Evolutionary conservation across 306 rosid species (phyloP), one percentile per base, ranked within the genome.

Genomic region (Pueraria montana): DNA sequence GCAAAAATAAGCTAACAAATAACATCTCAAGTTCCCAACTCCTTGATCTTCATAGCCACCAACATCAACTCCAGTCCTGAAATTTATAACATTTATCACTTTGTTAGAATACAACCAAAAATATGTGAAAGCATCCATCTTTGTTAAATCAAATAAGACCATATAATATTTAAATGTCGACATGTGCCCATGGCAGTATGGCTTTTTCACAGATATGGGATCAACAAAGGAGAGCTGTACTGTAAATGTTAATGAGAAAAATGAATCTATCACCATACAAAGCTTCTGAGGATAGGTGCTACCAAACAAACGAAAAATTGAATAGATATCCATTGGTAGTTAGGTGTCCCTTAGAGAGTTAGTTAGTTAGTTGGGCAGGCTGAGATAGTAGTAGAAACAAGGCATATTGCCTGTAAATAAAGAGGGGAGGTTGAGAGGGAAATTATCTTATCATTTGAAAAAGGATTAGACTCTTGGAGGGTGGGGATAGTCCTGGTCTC

Each of bases 1-100:
- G 20, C 84, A 79, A 17, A 93, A 86, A 84, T 89, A 88, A 53
- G 87, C 64, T 38, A 78, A 85, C 61, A 93, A 81, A 59, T 83
- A 61, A 79, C 80, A 45, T 83, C 97, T 89, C 88, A 93, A 83
- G 38, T 67, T 86, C 76, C 83, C 84, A 38, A 95, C 89, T 56
- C 88, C 91, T 61, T n/a, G 74, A 48, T 91, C 97, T 76, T 88
- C 97, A 63, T 79, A 90, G 82, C 98, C 97, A 82, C 76, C 85
- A 48, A 87, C 73, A 86, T 83, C 87, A 73, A 93, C 88, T 75
- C 97, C 97, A 56, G 84, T 84, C 91, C 98, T 95, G 88, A 81
- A 87, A 77, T 81, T 75, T 26, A 43, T 14, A 82, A 48, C 50
- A 67, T 21, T 65, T 36, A 74, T n/a, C 34, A 36, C 32, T 80